phyloP scores from a whole-genome alignment of 2,329 filamentous ascomycete genomes.

The Alternaria burnsii region DNA sequence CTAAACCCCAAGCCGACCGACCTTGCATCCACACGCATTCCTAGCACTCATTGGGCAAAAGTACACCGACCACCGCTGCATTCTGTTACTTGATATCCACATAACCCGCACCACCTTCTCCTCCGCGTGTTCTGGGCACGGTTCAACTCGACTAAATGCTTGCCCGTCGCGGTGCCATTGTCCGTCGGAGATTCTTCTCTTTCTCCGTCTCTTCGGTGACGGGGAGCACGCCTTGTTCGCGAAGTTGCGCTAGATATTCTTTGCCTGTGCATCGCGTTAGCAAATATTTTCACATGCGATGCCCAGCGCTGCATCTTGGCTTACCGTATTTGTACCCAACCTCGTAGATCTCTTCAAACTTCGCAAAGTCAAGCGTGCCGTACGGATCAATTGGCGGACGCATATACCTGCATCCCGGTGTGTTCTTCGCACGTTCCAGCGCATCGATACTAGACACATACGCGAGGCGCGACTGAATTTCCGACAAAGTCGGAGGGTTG shows the following conservation, averaged over 20 bases:
- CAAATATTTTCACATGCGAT: background rate
- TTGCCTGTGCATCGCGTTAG: constrained; percentile 56
- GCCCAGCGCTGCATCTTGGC: constrained; percentile 2
- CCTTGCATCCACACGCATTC: constrained; percentile 24
- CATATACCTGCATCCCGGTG: constrained; percentile 94
- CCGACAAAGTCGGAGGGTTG: constrained; percentile 92
- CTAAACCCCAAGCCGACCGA: constrained; percentile 23
- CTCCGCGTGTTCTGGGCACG: constrained; percentile 17
- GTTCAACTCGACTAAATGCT: constrained; percentile 15
- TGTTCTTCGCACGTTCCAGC: constrained; percentile 89
- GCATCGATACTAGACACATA: constrained; percentile 97
- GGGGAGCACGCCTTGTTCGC: constrained; percentile 78
- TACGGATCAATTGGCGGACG: constrained; percentile 92
- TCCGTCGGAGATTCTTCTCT: constrained; percentile 60
- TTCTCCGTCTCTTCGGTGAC: constrained; percentile 61
- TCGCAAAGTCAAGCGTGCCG: constrained; percentile 93
- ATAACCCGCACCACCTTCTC: constrained; percentile 4
- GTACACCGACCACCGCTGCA: constrained; percentile 18
- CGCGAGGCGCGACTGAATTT: constrained; percentile 93
- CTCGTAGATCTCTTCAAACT: constrained; percentile 96
- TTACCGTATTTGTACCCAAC: constrained; percentile 82
- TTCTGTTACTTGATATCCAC: constrained; percentile 31
- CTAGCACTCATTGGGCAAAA: constrained; percentile 27
- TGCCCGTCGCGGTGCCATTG: constrained; percentile 59
- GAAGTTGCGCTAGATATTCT: constrained; percentile 78